Conservation (phyloP, 257 asterid genomes). For the Salvia rosmarinus region DNA sequence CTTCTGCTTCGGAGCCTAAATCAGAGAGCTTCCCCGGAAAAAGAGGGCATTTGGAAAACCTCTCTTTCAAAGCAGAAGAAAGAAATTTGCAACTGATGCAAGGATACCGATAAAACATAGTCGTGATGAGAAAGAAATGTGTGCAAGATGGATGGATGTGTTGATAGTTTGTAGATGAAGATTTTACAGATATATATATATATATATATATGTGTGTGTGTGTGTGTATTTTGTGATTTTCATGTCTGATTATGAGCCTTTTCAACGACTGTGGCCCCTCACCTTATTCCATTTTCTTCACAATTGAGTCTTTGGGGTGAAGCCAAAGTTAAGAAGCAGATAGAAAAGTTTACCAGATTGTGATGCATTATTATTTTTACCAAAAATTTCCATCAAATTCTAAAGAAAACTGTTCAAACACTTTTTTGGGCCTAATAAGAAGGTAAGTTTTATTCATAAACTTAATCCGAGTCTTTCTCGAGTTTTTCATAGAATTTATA, state of each 20-base stretch:
- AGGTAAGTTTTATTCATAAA: neutral
- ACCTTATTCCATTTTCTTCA: slow-evolving; percentile 40
- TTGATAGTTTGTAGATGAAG: slow-evolving; percentile 34
- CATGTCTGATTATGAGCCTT: slow-evolving; percentile 33
- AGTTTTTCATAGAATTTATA: neutral
- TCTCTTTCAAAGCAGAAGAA: slow-evolving; percentile 53
- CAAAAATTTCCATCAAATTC: neutral
- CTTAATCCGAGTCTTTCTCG: neutral
- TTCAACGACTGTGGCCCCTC: slow-evolving; percentile 50
- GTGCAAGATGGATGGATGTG: slow-evolving; percentile 10
- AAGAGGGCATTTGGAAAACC: slow-evolving; percentile 53
- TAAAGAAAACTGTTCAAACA: neutral
- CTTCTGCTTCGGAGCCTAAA: slow-evolving; percentile 47
- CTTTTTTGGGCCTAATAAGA: neutral
- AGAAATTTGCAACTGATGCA: slow-evolving; percentile 60
- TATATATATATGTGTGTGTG: slow-evolving; percentile 10
- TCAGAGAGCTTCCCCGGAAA: slow-evolving; percentile 46
- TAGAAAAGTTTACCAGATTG: slow-evolving; percentile 37
- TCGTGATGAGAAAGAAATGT: slow-evolving; percentile 41
- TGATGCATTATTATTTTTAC: neutral
- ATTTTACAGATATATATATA: slow-evolving; percentile 9
- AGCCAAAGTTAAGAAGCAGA: slow-evolving; percentile 56
- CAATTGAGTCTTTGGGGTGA: slow-evolving; percentile 57
- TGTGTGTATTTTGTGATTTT: slow-evolving; percentile 13
- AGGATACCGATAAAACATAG: slow-evolving; percentile 46